Evolutionary conservation across 192 early-diverging fungal species (phyloP).

Genomic region (Rhizophagus clarus): DNA sequence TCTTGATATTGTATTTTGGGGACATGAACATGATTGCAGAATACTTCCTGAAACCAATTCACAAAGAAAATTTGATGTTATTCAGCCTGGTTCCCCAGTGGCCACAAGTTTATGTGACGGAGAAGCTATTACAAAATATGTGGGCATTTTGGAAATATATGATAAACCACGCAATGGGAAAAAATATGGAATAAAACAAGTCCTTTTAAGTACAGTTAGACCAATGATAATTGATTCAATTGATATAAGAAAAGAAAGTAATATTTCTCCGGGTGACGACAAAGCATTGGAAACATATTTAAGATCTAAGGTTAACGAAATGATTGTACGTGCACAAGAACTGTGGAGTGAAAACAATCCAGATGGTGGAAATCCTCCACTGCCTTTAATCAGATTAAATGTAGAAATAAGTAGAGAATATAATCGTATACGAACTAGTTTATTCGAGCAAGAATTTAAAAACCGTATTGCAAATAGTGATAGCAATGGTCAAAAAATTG

Average conservation of each 20-base stretch:
- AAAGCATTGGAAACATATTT: neutral
- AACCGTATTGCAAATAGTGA: neutral
- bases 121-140: conserved; percentile 73
- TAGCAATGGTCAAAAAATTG: neutral
- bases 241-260: neutral
- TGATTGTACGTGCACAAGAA: neutral
- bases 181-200: neutral
- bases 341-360: neutral
- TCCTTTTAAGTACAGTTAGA: neutral
- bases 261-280: neutral
- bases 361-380: neutral
- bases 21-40: conserved; percentile 95
- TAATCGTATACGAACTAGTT: neutral
- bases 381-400: neutral
- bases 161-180: neutral
- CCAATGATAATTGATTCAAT: neutral
- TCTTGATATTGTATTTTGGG: conserved; percentile 89
- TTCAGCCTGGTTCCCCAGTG: conserved; percentile 91
- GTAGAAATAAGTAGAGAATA: neutral
- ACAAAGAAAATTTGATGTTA: conserved; percentile 71
- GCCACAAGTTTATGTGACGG: conserved; percentile 87
- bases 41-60: conserved; percentile 75
- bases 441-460: neutral
- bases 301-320: neutral
- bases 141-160: neutral